Conservation (phyloP, 2,329 filamentous ascomycete species). For the Penicillium sp. region DNA sequence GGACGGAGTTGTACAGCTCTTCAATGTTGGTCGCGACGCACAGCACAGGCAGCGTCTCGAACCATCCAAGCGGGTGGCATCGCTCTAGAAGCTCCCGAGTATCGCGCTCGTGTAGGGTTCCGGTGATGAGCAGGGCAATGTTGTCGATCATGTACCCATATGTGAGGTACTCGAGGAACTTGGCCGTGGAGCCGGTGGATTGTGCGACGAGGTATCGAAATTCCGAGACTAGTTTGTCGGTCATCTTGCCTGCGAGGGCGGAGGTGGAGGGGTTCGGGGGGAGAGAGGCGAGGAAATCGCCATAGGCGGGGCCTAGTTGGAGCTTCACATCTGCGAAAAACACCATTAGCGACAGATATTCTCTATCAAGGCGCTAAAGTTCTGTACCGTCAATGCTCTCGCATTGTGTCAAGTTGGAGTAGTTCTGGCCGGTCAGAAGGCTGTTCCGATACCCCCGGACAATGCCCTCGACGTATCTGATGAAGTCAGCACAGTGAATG, state of each 20-base stretch:
- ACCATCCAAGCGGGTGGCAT: slow-evolving; percentile 97
- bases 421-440: slow-evolving; percentile 84
- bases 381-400: slow-evolving; percentile 84
- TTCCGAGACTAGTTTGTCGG: slow-evolving; percentile 95
- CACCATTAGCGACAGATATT: slow-evolving; percentile 5
- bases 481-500: slow-evolving; percentile 18
- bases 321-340: slow-evolving; percentile 78
- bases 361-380: neutral
- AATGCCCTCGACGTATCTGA: slow-evolving; percentile 92
- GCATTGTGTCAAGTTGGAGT: slow-evolving; percentile 94
- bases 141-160: slow-evolving; percentile 99
- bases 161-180: slow-evolving; percentile 97
- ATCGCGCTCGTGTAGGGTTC: slow-evolving; percentile 94
- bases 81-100: slow-evolving; percentile 91
- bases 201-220: slow-evolving; percentile 96
- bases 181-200: slow-evolving; percentile 82
- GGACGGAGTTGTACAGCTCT: slow-evolving; percentile 95
- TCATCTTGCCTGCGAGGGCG: slow-evolving; percentile 87
- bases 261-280: slow-evolving; percentile 97
- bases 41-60: slow-evolving; percentile 97
- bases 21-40: slow-evolving; percentile 98
- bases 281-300: slow-evolving; percentile 90
- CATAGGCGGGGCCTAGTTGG: slow-evolving; percentile 92
- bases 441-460: slow-evolving; percentile 95
- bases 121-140: slow-evolving; percentile 94